Percentiles rank a stretch among this genome's conserved stretches.
These are phyloP conservation scores for Venturia effusa DNA, from an alignment of 2,329 filamentous ascomycete genomes.

Conservation along the genomic window DNA sequence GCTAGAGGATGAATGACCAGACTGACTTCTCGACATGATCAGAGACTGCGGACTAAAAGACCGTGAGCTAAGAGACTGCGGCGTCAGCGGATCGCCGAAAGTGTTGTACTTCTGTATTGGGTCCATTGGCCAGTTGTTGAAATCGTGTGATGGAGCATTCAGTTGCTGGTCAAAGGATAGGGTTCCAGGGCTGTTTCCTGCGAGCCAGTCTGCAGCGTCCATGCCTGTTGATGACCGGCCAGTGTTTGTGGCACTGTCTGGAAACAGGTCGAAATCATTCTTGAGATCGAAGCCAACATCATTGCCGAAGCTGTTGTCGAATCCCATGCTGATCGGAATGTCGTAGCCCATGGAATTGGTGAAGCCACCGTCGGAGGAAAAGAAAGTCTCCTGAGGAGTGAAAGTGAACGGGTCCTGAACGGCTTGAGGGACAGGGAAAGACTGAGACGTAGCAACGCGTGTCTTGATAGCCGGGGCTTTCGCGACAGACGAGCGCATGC, in stretches of 20 bases:
- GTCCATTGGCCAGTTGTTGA: constrained; percentile 1
- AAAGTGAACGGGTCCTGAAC: background rate
- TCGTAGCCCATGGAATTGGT: background rate
- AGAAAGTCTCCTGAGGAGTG: background rate
- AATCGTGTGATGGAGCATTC: background rate
- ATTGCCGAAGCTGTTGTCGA: background rate
- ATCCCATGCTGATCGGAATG: background rate
- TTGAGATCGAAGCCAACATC: background rate
- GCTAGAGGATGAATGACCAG: background rate
- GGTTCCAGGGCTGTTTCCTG: background rate
- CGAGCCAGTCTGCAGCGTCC: background rate
- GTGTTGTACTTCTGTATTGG: background rate
- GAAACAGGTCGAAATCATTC: constrained; percentile 1
- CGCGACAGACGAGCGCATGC: background rate
- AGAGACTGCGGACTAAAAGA: constrained; percentile 1
- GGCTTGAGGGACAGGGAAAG: background rate
- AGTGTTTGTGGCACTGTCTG: background rate
- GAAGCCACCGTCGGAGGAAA: background rate
- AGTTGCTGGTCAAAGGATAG: background rate
- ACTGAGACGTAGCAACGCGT: background rate
- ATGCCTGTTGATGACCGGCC: background rate
- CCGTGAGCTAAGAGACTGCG: constrained; percentile 4
- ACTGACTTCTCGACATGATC: constrained; percentile 4
- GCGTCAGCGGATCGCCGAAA: background rate
- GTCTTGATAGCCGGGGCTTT: background rate